These are phyloP conservation scores for Cyclotella atomus DNA, from an alignment of 108 stramenopile species.

Conservation along the genomic window DNA sequence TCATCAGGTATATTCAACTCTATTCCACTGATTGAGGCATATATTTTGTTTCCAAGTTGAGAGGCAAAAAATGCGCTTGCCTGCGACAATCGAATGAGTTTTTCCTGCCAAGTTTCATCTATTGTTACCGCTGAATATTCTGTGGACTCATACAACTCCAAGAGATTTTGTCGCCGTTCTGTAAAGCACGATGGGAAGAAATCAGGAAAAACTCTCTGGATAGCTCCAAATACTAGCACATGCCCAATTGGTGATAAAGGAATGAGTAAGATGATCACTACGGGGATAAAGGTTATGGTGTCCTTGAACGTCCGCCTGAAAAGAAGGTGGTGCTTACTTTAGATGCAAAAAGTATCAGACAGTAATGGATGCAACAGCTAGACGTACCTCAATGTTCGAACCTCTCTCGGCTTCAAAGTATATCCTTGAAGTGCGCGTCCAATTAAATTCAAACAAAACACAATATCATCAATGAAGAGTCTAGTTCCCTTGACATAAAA, in stretches of 20 bases:
- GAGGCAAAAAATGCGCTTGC: constrained; percentile 18
- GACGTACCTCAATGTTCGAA: constrained; percentile 87
- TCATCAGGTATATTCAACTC: neutral
- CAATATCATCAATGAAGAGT: constrained; percentile 85
- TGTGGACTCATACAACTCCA: constrained; percentile 86
- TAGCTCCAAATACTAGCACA: constrained; percentile 95
- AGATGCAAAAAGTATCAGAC: neutral
- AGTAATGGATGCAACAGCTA: neutral
- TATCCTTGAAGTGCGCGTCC: constrained; percentile 88
- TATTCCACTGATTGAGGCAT: constrained; percentile 21
- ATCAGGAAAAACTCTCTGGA: constrained; percentile 96
- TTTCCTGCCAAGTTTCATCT: constrained; percentile 66
- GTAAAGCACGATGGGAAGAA: constrained; percentile 98
- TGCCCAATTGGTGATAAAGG: constrained; percentile 97
- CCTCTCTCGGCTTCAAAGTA: constrained; percentile 95
- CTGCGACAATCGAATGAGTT: constrained; percentile 25
- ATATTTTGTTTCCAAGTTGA: constrained; percentile 18
- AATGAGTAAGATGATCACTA: constrained; percentile 94
- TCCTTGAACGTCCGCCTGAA: constrained; percentile 93
- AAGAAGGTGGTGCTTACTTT: neutral
- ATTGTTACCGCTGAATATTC: constrained; percentile 87
- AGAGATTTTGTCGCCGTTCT: constrained; percentile 93
- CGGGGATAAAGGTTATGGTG: constrained; percentile 94
- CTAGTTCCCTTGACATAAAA: constrained; percentile 87
- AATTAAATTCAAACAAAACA: constrained; percentile 82